phyloP scores from a whole-genome alignment of 2,329 filamentous ascomycete species.

The Tolypocladium sp. region DNA sequence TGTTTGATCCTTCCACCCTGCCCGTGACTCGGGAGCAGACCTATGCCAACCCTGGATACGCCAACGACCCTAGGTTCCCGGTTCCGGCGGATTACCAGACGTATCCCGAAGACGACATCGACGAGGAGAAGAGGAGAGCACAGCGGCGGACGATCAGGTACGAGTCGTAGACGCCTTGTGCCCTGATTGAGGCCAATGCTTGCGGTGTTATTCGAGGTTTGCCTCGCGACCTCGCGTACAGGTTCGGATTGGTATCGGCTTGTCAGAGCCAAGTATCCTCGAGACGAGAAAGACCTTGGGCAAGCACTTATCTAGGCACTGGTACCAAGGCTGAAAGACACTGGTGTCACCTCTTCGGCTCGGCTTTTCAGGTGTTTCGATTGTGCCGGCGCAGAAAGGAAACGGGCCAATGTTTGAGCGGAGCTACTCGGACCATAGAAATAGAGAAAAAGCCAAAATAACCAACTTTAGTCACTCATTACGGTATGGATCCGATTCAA shows the following conservation, averaged over 20 bases:
- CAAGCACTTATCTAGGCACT: no score
- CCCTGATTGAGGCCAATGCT: not conserved
- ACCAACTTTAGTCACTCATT: not conserved
- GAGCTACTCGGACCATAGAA: not conserved
- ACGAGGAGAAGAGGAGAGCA: not conserved
- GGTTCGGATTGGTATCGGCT: no score
- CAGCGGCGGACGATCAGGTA: not conserved
- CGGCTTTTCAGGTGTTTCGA: not conserved
- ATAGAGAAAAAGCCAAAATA: not conserved
- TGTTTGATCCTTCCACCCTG: constrained; percentile 6
- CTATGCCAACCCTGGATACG: not conserved
- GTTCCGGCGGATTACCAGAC: not conserved
- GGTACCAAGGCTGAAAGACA: no score
- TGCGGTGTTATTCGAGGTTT: not conserved
- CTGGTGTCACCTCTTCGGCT: not conserved
- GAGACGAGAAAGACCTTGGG: no score
- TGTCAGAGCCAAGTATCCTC: no score
- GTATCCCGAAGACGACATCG: not conserved
- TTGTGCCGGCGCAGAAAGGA: not conserved
- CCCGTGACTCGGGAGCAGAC: not conserved
- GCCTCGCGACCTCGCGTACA: not conserved
- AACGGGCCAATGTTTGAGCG: not conserved
- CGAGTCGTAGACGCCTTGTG: not conserved
- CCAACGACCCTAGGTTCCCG: not conserved
- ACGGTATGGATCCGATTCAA: not conserved